Conservation (phyloP, 129 eudicot genomes). For the Cynara cardunculus region DNA sequence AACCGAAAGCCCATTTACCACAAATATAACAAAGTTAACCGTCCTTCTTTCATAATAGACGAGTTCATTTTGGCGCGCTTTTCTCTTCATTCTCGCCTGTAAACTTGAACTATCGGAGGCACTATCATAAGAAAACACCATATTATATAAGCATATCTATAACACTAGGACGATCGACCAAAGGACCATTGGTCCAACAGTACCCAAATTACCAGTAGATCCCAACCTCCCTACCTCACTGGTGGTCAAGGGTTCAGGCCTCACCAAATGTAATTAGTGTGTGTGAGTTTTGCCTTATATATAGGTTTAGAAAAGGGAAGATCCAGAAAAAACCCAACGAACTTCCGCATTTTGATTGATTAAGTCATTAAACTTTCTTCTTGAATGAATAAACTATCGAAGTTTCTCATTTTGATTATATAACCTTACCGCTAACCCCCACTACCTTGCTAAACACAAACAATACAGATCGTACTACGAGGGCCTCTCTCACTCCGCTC, state of each 20-base stretch:
- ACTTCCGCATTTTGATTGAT: not conserved
- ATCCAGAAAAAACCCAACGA: not conserved
- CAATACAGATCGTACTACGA: no score
- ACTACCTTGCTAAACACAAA: no score
- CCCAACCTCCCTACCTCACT: no score
- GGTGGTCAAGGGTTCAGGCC: not conserved
- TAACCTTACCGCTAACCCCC: no score
- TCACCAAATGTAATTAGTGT: not conserved
- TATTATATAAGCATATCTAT: not conserved
- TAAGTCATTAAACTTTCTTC: not conserved
- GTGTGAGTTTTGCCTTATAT: not conserved
- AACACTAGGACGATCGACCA: not conserved
- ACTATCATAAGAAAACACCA: constrained; percentile 30
- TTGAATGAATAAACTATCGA: not conserved
- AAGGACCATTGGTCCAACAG: not conserved
- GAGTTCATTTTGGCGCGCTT: constrained; percentile 29
- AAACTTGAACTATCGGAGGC: constrained; percentile 36
- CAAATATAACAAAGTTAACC: constrained; percentile 75
- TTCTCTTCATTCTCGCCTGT: constrained; percentile 27
- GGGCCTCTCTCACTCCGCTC: no score
- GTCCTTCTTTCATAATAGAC: constrained; percentile 27
- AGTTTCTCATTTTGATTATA: no score
- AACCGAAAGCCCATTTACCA: constrained; percentile 66
- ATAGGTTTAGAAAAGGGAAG: no score
- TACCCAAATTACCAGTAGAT: no score